Conservation (phyloP, 805 yeast species). For the Wickerhamiella alocasiicola region DNA sequence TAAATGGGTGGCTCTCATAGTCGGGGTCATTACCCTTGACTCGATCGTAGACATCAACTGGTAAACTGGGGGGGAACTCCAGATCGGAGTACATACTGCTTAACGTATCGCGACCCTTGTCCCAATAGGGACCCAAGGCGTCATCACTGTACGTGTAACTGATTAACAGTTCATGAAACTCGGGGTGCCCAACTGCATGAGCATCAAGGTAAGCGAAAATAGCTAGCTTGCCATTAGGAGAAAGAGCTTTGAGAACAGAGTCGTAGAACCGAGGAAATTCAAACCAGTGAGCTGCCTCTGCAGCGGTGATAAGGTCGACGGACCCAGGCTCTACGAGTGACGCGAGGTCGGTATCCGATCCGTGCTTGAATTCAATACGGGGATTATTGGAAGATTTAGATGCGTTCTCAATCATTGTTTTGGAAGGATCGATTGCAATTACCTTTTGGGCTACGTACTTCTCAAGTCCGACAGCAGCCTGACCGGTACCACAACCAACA, state of each 20-base stretch:
- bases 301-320: slow-evolving; percentile 59
- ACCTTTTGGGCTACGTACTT: slow-evolving; percentile 33
- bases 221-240: slow-evolving; percentile 54
- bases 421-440: slow-evolving; percentile 52
- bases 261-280: slow-evolving; percentile 42
- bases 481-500: slow-evolving; percentile 72
- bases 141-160: slow-evolving; percentile 40
- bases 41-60: slow-evolving; percentile 23
- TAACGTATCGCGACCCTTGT: slow-evolving; percentile 60
- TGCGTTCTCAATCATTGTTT: slow-evolving; percentile 44
- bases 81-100: slow-evolving; percentile 36
- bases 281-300: slow-evolving; percentile 81
- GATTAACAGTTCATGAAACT: slow-evolving; percentile 40
- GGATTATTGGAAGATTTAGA: slow-evolving; percentile 10
- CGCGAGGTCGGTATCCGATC: slow-evolving; percentile 21
- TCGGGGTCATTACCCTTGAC: slow-evolving; percentile 1
- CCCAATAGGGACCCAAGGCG: slow-evolving; percentile 54
- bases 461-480: slow-evolving; percentile 45
- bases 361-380: slow-evolving; percentile 14
- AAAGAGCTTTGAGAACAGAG: slow-evolving; percentile 39
- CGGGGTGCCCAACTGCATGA: slow-evolving; percentile 36
- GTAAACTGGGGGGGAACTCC: slow-evolving; percentile 34
- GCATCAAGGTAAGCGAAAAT: slow-evolving; percentile 77
- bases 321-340: slow-evolving; percentile 24
- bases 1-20: slow-evolving; percentile 16